Evolutionary conservation across 805 yeast genomes (phyloP).

Genomic region (Candida nitratophila): DNA sequence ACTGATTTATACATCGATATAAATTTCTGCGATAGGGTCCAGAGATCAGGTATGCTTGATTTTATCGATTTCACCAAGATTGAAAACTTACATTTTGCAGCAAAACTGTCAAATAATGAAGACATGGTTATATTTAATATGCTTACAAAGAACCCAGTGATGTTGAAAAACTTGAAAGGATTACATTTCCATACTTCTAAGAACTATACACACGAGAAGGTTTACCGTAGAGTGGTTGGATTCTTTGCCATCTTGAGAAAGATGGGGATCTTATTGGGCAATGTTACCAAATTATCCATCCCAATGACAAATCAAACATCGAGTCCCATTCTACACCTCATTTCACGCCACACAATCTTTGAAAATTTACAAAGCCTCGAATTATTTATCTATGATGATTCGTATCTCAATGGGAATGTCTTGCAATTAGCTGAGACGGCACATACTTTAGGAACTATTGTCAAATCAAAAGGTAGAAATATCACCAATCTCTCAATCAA

Average conservation of each 20-base stretch:
- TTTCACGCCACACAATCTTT: constrained; percentile 22
- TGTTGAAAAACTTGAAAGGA: constrained; percentile 16
- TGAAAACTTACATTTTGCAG: constrained; percentile 15
- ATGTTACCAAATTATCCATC: constrained; percentile 18
- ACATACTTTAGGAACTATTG: constrained; percentile 18
- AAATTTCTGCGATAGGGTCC: constrained; percentile 22
- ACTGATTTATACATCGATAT: constrained; percentile 17
- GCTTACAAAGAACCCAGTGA: constrained; percentile 20
- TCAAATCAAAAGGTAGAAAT: constrained; percentile 17
- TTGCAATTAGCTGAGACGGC: constrained; percentile 21
- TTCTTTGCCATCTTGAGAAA: constrained; percentile 26
- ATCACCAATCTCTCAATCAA: constrained; percentile 17
- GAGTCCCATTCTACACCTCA: constrained; percentile 19
- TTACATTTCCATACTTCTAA: constrained; percentile 20
- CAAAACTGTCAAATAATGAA: constrained; percentile 25
- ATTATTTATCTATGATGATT: constrained; percentile 25
- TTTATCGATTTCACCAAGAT: constrained; percentile 17
- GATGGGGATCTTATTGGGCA: constrained; percentile 19
- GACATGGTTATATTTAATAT: constrained; percentile 25
- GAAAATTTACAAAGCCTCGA: constrained; percentile 21
- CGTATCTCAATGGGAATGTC: constrained; percentile 7
- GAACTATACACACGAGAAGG: constrained; percentile 17
- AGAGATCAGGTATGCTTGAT: constrained; percentile 14
- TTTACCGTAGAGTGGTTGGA: constrained; percentile 26
- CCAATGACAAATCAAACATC: constrained; percentile 27